Conservation (phyloP, 768 basidiomycete genomes). For the Russula vinacea region DNA sequence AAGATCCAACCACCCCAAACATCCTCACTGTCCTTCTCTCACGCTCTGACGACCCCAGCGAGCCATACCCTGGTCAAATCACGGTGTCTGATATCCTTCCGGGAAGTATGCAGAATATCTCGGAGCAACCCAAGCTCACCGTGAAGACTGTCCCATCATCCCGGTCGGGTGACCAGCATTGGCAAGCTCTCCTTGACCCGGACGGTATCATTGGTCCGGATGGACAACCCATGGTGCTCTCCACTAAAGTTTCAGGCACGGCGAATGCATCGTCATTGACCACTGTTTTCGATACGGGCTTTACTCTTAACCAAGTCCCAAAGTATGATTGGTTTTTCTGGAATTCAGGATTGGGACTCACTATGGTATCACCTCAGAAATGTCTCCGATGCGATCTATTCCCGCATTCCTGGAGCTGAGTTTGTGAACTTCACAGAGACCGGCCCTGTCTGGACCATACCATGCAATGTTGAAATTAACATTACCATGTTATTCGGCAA, state of each 20-base stretch:
- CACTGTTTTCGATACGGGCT: constrained; percentile 67
- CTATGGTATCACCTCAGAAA: constrained; percentile 35
- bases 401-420: constrained; percentile 51
- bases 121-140: constrained; percentile 48
- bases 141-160: constrained; percentile 42
- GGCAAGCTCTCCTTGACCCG: constrained; percentile 59
- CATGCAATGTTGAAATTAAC: constrained; percentile 62
- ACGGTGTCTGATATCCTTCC: constrained; percentile 58
- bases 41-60: constrained; percentile 52
- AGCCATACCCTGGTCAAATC: constrained; percentile 55
- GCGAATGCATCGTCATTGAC: constrained; percentile 49
- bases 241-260: constrained; percentile 44
- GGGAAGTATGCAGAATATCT: constrained; percentile 49
- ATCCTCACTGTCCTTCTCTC: constrained; percentile 62
- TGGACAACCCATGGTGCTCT: constrained; percentile 47
- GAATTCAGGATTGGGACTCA: constrained; percentile 23
- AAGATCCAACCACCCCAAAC: constrained; percentile 56
- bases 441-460: constrained; percentile 56
- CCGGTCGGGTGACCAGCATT: constrained; percentile 52
- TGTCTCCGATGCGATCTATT: constrained; percentile 61
- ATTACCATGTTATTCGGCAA: constrained; percentile 63
- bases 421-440: constrained; percentile 41
- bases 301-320: constrained; percentile 62
- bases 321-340: constrained; percentile 36
- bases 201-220: constrained; percentile 63